Evolutionary conservation across 805 yeast species (phyloP).

Genomic region (Ogataea methylovora): DNA sequence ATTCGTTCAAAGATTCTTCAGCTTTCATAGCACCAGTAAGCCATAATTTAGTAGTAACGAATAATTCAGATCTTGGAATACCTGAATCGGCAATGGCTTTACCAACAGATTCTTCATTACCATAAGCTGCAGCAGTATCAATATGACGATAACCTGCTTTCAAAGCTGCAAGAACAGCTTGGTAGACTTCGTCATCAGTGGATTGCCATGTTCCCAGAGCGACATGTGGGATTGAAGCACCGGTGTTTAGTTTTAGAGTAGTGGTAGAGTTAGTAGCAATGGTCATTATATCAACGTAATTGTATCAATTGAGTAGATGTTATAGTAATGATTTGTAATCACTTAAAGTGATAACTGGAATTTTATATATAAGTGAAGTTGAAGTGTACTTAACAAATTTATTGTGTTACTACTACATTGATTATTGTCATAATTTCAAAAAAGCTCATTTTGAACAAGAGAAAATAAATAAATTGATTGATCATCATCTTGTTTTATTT

Average conservation of each 20-base stretch:
- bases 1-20: constrained; percentile 38
- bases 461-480: no score
- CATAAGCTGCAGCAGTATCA: constrained; percentile 68
- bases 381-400: no score
- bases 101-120: constrained; percentile 64
- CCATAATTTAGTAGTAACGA: constrained; percentile 62
- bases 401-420: no score
- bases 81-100: constrained; percentile 43
- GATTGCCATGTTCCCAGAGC: constrained; percentile 75
- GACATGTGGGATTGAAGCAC: constrained; percentile 52
- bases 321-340: no score
- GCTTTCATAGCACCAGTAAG: constrained; percentile 31
- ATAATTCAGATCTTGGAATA: constrained; percentile 41
- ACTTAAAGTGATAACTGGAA: no score
- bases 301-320: no score
- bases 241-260: constrained; percentile 43
- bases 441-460: no score
- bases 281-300: no score
- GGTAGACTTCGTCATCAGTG: constrained; percentile 37
- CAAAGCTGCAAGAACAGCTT: constrained; percentile 53
- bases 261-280: constrained; percentile 2
- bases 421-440: no score
- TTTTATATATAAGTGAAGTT: no score
- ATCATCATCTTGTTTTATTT: no score
- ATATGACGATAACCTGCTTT: constrained; percentile 63